Evolutionary conservation across 495 filamentous ascomycete species (phyloP), one percentile per base, ranked within the genome.

Genomic region (Penicillium silybi): DNA sequence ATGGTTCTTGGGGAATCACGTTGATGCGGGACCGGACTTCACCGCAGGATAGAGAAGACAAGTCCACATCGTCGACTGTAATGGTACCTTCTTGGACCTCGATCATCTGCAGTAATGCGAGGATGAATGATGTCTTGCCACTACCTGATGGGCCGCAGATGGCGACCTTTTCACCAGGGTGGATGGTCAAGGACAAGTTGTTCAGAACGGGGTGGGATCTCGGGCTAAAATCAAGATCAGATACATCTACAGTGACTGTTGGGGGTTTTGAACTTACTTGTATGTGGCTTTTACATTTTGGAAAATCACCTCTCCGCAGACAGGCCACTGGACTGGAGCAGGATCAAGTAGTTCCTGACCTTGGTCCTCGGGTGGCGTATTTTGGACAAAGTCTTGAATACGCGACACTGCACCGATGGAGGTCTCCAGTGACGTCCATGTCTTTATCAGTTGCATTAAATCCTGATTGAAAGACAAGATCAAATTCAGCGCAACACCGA

Each of bases 1-100:
- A 78, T 0, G 80, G 67, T 10, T 80, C 70, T 41, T 86, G 80
- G 13, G 83, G 75, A 2, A 83, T 52, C 7, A 62, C 65, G 35
- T 68, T 71, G 25, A 76, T 44, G 2, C 62, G 57, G 0, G 60
- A 55, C 7, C 72, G 65, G 38, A 74, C 51, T 6, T 62, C 53
- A 44, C 65, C 45, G 0, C 56, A 63, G 0, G 61, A 67, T 6
- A 74, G 52, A 7, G 63, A 67, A 13, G 69, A 62, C 11, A 79
- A 52, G 41, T 73, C 66, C 4, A 71, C n/a, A 1, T 64, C 66
- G 42, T 81, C 76, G 17, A 82, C 57, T 9, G 2, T 52, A 19
- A 76, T 70, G 35, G 37, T 39, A 11, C 74, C 72, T 6, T 46
- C 29, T 3, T 35, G 48, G 13, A 72, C 27, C 4, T 75, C 63